phyloP scores from a whole-genome alignment of 2,329 filamentous ascomycete species.

The Coniochaeta sp. region DNA sequence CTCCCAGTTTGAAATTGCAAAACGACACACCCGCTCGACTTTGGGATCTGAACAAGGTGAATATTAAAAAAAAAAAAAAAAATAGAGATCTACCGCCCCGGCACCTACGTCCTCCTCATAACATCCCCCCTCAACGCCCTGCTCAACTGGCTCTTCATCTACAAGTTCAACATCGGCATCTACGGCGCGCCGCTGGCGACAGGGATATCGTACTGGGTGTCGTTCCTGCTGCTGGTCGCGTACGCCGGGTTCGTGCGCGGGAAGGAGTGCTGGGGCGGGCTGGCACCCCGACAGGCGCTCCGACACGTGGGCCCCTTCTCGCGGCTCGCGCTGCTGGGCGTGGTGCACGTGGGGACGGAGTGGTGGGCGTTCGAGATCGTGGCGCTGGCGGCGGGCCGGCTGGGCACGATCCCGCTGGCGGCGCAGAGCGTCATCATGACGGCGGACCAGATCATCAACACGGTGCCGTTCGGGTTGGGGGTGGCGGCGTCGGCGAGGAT shows the following conservation, averaged over 20 bases:
- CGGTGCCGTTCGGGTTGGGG: conserved; percentile 79
- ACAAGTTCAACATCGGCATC: conserved; percentile 63
- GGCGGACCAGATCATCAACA: conserved; percentile 75
- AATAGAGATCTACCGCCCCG: conserved; percentile 63
- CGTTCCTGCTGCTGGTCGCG: conserved; percentile 66
- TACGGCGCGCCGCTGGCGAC: conserved; percentile 77
- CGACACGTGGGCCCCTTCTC: conserved; percentile 64
- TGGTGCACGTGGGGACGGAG: conserved; percentile 81
- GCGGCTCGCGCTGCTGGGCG: conserved; percentile 65
- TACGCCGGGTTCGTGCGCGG: conserved; percentile 68
- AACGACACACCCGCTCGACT: too few species aligned
- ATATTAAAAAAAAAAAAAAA: too few species aligned
- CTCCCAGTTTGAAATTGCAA: too few species aligned
- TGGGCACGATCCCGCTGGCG: conserved; percentile 73
- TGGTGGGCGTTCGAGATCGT: conserved; percentile 97
- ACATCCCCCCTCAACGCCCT: conserved; percentile 75
- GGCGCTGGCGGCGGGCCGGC: conserved; percentile 69
- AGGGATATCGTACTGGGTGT: conserved; percentile 79
- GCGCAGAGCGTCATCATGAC: conserved; percentile 90
- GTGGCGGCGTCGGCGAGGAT: conserved; percentile 73
- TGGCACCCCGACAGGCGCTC: conserved; percentile 53
- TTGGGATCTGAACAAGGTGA: conserved; percentile 2
- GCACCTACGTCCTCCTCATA: conserved; percentile 74
- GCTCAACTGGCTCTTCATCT: conserved; percentile 75
- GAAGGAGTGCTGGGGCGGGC: conserved; percentile 73